Evolutionary conservation across 768 basidiomycete species (phyloP), one percentile per base, ranked within the genome.

Genomic region (Mrakia gelida): DNA sequence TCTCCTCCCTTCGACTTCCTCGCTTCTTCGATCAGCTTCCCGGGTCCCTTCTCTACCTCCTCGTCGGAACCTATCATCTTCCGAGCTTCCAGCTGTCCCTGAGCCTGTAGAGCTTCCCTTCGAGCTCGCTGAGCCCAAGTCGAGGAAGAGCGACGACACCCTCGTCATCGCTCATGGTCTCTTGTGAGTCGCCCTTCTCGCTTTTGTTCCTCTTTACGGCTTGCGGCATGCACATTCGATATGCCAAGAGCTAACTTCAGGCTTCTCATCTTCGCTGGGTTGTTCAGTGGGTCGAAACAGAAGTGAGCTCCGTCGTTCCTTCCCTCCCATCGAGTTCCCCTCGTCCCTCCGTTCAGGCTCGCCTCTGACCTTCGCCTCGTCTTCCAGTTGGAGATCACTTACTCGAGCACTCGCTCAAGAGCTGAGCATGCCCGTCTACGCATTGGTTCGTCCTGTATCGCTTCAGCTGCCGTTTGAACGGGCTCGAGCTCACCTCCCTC

Each of bases 251-350:
- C 13, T 43, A 11, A n/a, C 30, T 10, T 32, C 23, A 54, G 8
- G 3, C 28, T 18, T 30, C 15, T 54, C 9, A 16, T 21, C 26
- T 49, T 16, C 41, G 8, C 32, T 38, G 38, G 38, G 7, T 10
- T 2, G 13, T 7, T 67, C 41, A 94, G 92, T 80, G 94, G 93
- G 0, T 93, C 91, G 56, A 94, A 95, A 82, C 89, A 94, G 78
- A 96, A 96, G 75, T 76, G 45, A 49, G 67, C 67, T 67, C 71
- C 61, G 16, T 26, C 59, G 32, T 32, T 23, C 41, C 38, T 7
- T 18, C 23, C 38, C 61, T 21, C 13, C n/a, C 61, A 2, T 4
- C 38, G n/a, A 15, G 13, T 43, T 16, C 41, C 41, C 23, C 41
- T 45, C 41, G n/a, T 7, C 38, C 49, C 3, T 23, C 1, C 23